Evolutionary conservation across 2,329 filamentous ascomycete species (phyloP), one percentile per base, ranked within the genome.

Genomic region (Arthrobotrys sinensis): DNA sequence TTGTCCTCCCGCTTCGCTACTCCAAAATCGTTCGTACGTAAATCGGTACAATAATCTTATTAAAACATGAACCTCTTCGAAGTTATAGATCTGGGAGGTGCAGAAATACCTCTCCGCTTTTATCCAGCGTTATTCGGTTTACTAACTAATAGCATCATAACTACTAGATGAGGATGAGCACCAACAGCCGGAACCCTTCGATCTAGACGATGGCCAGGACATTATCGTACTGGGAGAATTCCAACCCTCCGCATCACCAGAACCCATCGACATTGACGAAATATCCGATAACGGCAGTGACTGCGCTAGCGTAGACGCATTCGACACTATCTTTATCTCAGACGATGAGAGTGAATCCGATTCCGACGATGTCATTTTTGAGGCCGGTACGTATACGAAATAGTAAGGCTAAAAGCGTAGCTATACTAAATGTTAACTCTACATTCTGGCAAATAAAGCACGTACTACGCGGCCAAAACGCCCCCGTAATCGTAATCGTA

Each of bases 1-100:
- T 10, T 45, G 45, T 48, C 24, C 45, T 24, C 7, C 45, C 11
- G 6, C 11, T 4, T 5, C 19, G 19, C 45, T 24, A 24, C 11
- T 32, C 6, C 38, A 62, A 43, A 14, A 6, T n/a, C 16, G n/a
- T 11, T 5, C 12, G 40, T 32, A 7, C 19, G 12, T 12, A 45
- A 28, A n/a, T 32, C 8, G 11, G 46, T 4, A 50, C n/a, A 19
- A 19, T 28, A 38, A 46, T 46, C 5, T 53, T 16, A 28, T 8
- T 45, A 11, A 55, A 40, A 16, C 48, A 76, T 76, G 72, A 70
- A 60, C 36, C 32, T 70, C 32, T 76, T 65, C 38, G 65, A 76
- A 66, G 65, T 70, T 10, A 76, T 70, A 69, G 72, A 76, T 45
- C 28, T 76, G 46, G 72, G 72, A 12, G 70, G 70, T 75, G 63